These are phyloP conservation scores for Sonneratia caseolaris DNA, from an alignment of 345 rosid genomes.

Conservation along the genomic window DNA sequence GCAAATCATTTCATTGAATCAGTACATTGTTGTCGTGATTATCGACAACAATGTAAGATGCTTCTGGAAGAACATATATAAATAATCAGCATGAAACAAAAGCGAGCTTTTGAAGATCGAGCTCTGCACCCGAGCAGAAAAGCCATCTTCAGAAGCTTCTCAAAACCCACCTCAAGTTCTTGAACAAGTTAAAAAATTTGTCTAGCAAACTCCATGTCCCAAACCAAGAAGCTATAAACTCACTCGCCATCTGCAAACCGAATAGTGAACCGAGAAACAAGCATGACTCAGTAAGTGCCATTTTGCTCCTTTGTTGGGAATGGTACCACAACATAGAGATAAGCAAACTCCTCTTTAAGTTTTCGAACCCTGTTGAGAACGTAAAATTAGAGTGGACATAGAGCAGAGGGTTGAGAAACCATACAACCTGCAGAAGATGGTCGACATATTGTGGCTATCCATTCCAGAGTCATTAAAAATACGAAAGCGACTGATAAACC, in stretches of 20 bases:
- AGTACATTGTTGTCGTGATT: too few species aligned
- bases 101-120: not conserved
- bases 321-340: slow-evolving; percentile 46
- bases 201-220: slow-evolving; percentile 79
- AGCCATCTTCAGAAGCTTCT: slow-evolving; percentile 76
- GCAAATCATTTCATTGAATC: too few species aligned
- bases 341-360: slow-evolving; percentile 61
- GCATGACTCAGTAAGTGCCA: slow-evolving; percentile 10
- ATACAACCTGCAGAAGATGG: slow-evolving; percentile 50
- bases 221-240: slow-evolving; percentile 8
- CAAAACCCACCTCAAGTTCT: slow-evolving; percentile 89
- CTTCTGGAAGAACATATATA: too few species aligned
- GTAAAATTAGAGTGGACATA: not conserved
- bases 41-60: too few species aligned
- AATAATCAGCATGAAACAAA: not conserved
- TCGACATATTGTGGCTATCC: slow-evolving; percentile 32
- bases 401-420: not conserved
- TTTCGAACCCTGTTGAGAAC: slow-evolving; percentile 40
- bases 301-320: slow-evolving; percentile 53
- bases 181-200: slow-evolving; percentile 65
- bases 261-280: not conserved
- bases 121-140: slow-evolving; percentile 61
- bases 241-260: not conserved
- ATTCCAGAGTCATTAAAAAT: slow-evolving; percentile 43
- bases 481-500: slow-evolving; percentile 73